Evolutionary conservation across 1,139 yeast genomes (phyloP).

Genomic region (Zygosaccharomyces sapae): DNA sequence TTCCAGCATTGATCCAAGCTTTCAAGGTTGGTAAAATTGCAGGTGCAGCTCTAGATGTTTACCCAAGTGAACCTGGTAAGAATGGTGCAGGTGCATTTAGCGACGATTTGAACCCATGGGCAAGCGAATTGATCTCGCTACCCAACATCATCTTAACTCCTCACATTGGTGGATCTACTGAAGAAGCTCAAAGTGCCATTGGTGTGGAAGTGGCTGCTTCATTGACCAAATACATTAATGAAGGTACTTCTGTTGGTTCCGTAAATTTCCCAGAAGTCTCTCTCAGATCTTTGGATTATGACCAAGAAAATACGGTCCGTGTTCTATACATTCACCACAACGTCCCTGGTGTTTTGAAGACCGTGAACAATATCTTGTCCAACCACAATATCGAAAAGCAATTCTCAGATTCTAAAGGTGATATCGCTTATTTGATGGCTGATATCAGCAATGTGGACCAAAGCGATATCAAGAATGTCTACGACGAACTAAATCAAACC

Average conservation of each 20-base stretch:
- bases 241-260: constrained; percentile 93
- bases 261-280: constrained; percentile 99
- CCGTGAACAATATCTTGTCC: constrained; percentile 92
- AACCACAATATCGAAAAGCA: constrained; percentile 97
- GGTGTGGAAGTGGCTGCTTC: constrained; percentile 92
- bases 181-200: constrained; percentile 97
- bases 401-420: constrained; percentile 93
- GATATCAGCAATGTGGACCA: constrained; percentile 85
- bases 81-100: constrained; percentile 81
- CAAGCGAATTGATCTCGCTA: constrained; percentile 73
- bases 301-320: constrained; percentile 84
- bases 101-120: constrained; percentile 74
- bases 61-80: constrained; percentile 96
- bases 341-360: constrained; percentile 97
- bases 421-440: constrained; percentile 96
- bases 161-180: constrained; percentile 98
- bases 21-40: constrained; percentile 91
- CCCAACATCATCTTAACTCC: constrained; percentile 93
- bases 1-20: constrained; percentile 88
- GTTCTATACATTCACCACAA: constrained; percentile 94
- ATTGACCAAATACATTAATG: constrained; percentile 86
- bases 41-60: constrained; percentile 96
- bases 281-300: constrained; percentile 81
- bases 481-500: constrained; percentile 84
- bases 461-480: constrained; percentile 76